Conservation (phyloP, 768 basidiomycete species). For the Mycena amicta region DNA sequence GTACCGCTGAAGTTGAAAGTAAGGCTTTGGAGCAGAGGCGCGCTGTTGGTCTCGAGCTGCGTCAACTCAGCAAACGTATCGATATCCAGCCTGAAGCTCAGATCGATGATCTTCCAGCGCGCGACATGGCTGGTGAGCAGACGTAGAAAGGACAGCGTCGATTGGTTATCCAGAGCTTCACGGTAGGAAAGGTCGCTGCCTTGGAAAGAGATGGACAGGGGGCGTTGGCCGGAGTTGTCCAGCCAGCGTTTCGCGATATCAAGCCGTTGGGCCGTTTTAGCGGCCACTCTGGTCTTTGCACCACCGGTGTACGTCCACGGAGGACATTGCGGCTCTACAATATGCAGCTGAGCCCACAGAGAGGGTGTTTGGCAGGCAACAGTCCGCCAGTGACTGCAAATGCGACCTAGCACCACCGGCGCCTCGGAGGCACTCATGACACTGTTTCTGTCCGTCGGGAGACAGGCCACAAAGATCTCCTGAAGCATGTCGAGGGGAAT, state of each 20-base stretch:
- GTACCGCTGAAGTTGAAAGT: not conserved
- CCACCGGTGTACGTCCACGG: not conserved
- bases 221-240: not conserved
- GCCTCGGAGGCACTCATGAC: not conserved
- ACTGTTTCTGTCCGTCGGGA: not conserved
- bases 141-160: not conserved
- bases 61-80: not conserved
- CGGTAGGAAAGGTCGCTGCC: no score
- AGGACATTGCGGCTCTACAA: not conserved
- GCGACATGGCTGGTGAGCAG: not conserved
- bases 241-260: not conserved
- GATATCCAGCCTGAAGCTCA: not conserved
- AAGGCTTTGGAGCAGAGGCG: not conserved
- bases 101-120: not conserved
- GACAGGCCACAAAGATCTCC: not conserved
- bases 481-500: not conserved
- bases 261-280: not conserved
- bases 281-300: not conserved
- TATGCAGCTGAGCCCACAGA: not conserved
- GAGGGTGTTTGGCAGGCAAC: not conserved
- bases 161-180: not conserved
- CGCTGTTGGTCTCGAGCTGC: not conserved
- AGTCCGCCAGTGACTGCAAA: not conserved
- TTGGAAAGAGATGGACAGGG: not conserved
- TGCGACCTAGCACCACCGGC: not conserved